Evolutionary conservation across 352 stramenopile species (phyloP).

Genomic region (Albugo candida): DNA sequence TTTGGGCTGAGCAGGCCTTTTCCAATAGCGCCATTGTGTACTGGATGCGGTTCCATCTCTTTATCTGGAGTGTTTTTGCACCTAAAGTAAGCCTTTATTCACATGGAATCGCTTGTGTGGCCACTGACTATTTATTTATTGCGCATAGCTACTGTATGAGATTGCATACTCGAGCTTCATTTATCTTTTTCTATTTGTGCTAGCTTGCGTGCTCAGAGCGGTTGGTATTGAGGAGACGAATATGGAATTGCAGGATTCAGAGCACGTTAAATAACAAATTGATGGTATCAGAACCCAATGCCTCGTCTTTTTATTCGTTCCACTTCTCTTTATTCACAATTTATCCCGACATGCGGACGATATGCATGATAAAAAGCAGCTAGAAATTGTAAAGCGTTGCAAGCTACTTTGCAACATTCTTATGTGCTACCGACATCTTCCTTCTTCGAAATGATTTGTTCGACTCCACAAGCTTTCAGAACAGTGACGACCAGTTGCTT

Average conservation of each 20-base stretch:
- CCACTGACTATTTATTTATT: not conserved
- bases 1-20: not conserved
- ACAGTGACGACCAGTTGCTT: constrained; percentile 94
- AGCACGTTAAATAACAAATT: too few relatives aligned
- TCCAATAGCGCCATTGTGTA: constrained; percentile 48
- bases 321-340: too few relatives aligned
- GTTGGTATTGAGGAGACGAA: not conserved
- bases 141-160: constrained; percentile 53
- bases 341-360: too few relatives aligned
- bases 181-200: constrained; percentile 10
- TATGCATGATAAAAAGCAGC: too few relatives aligned
- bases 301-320: too few relatives aligned
- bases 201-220: not conserved
- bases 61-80: constrained; percentile 83
- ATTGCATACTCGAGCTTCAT: constrained; percentile 27
- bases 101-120: not conserved
- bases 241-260: too few relatives aligned
- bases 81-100: constrained; percentile 35
- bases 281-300: too few relatives aligned
- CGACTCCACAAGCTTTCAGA: constrained; percentile 91
- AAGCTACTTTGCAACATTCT: not conserved
- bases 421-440: constrained; percentile 38
- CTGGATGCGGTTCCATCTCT: constrained; percentile 79
- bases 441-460: constrained; percentile 98
- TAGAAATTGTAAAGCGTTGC: too few relatives aligned